Evolutionary conservation across 2,329 filamentous ascomycete species (phyloP).

Genomic region (Ophiostoma angusticollis): DNA sequence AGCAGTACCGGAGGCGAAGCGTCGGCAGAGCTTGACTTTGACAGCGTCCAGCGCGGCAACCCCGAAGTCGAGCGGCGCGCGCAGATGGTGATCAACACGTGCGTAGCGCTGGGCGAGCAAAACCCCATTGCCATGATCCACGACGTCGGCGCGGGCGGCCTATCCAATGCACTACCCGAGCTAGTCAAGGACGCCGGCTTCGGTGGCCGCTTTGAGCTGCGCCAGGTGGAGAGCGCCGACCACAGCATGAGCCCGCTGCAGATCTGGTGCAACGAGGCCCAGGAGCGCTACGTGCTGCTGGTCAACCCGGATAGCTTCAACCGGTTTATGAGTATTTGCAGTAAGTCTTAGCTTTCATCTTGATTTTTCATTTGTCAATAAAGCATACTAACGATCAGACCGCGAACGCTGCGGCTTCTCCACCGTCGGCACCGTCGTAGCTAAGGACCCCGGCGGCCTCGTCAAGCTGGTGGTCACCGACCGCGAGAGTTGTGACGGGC

Average conservation of each 20-base stretch:
- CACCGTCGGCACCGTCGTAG: constrained; percentile 67
- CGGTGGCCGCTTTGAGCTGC: constrained; percentile 85
- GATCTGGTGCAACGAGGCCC: constrained; percentile 96
- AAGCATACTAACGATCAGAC: constrained; percentile 28
- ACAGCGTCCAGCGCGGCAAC: constrained; percentile 93
- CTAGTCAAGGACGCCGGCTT: constrained; percentile 84
- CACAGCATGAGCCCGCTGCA: constrained; percentile 87
- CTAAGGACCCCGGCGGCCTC: constrained; percentile 47
- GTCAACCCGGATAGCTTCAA: constrained; percentile 73
- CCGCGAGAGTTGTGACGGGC: constrained; percentile 59
- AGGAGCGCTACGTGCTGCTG: constrained; percentile 89
- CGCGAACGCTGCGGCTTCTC: constrained; percentile 89
- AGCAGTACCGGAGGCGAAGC: constrained; percentile 80
- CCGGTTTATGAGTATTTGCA: constrained; percentile 54
- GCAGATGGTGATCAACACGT: constrained; percentile 96
- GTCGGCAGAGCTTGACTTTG: constrained; percentile 87
- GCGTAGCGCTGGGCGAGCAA: constrained; percentile 66
- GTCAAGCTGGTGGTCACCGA: constrained; percentile 71
- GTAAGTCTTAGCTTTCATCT: constrained; percentile 21
- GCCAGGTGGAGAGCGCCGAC: constrained; percentile 84
- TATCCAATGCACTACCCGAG: constrained; percentile 65
- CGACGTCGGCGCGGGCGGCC: constrained; percentile 87
- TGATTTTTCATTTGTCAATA: constrained; percentile 11
- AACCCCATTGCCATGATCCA: constrained; percentile 96
- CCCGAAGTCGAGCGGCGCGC: constrained; percentile 91